Evolutionary conservation across 257 asterid genomes (phyloP), one percentile per base, ranked within the genome.

Genomic region (Nicotiana undulata): DNA sequence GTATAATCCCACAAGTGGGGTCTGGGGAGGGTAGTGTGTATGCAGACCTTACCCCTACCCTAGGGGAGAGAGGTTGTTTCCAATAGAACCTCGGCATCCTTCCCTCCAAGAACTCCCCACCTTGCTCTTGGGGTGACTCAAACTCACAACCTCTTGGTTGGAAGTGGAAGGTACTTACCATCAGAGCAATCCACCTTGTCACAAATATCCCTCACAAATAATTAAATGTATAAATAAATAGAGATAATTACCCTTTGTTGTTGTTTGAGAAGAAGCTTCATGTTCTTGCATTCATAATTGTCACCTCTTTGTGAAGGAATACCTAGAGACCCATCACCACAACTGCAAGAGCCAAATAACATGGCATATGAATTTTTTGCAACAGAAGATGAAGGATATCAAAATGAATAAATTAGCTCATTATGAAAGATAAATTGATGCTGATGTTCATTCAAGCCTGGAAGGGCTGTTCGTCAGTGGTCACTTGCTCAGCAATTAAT

Each of bases 251-350:
- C 99, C 96, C 83, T 91, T 84, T 95, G 98, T 72, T 92, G 99
- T 81, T 95, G 99, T 84, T 90, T 92, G 67, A 95, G 92, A 81
- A 95, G 98, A 82, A 96, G 96, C 92, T 96, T 96, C 99, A 96
- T 96, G 81, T 96, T 96, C 88, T 94, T 87, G 89, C 99, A 96
- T 84, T 96, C 98, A 22, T 96, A 90, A 85, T 91, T 94, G 80
- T 92, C 99, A 60, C 98, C 97, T 77, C 97, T 87, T 86, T 94
- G 98, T 79, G 84, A 87, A 83, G 98, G 98, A 81, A 80, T 74
- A 80, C 97, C 98, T 64, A 94, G 97, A 63, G 98, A 86, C 70
- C 98, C 99, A 84, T 96, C 99, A 81, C 99, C 98, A 84, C 98
- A 94, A 84, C 99, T 95, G 90, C 84, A 84, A 72, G 84, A 84